Base-by-base conservation (phyloP, 345 rosid genomes). In the Hevea brasiliensis region DNA sequence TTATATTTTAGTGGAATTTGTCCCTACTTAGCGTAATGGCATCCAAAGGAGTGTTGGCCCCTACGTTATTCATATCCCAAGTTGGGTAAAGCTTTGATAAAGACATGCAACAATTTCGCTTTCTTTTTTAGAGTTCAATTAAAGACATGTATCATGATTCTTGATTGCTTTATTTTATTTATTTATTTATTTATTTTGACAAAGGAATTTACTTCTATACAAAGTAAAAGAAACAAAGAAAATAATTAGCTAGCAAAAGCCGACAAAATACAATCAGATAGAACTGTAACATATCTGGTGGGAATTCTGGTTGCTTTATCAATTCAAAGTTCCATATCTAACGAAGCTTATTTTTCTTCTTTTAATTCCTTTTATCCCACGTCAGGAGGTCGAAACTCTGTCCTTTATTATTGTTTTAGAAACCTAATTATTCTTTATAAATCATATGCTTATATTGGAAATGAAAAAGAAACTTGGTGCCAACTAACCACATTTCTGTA, bases 21-120 rank as follows among this genome's bases (percentile, higher is more conserved):
- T 13, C 64, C 58, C 44, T 55, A 55, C 63, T 53, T 63, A 13
- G 71, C 37, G 55, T 56, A 65, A 73, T 44, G 71, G 62, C 47
- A 73, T 66, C 76, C 76, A 73, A 73, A 44, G 42, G 51, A 18
- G 27, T 41, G 17, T 26, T 24, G 70, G 53, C 21, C 53, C 55
- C 57, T 0, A 20, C 60, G 26, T n/a, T 23, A n/a, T 32, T 70
- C 40, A 11, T 21, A 8, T 37, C n/a, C 35, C 10, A 6, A 14
- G 29, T n/a, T 40, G 51, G 51, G 7, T 58, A 6, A 18, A 6
- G 21, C 66, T 44, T n/a, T 58, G 67, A 59, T 67, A 37, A 59
- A 9, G 67, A 67, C 18, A 23, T 32, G 1, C 42, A 50, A 50
- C 29, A 29, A 67, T 50, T 50, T 50, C 2, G 4, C n/a, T n/a